Conservation (phyloP, 345 rosid genomes). For the Pugionium dolabratum region DNA sequence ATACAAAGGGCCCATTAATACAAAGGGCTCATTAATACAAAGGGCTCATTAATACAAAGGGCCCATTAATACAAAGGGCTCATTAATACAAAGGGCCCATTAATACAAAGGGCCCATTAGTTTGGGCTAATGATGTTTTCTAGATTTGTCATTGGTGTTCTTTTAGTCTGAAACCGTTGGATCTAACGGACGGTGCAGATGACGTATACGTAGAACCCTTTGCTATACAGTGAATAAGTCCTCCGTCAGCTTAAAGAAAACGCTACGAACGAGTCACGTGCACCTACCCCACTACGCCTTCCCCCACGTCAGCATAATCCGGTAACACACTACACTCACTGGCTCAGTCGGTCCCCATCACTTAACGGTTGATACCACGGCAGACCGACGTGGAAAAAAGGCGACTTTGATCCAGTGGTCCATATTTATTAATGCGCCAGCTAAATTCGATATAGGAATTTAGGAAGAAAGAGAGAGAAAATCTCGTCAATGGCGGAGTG, state of each 20-base stretch:
- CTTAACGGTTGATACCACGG: constrained; percentile 37
- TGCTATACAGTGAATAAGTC: not conserved
- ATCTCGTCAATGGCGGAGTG: constrained; percentile 30
- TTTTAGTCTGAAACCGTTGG: not conserved
- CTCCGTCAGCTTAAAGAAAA: not conserved
- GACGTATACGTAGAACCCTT: not conserved
- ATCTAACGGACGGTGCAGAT: constrained; percentile 4
- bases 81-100: not conserved
- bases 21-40: too few species aligned
- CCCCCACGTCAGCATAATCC: constrained; percentile 39
- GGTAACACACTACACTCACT: constrained; percentile 49
- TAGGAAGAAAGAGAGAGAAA: not conserved
- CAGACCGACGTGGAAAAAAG: constrained; percentile 14
- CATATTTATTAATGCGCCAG: not conserved
- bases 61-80: not conserved
- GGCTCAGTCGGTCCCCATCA: constrained; percentile 45
- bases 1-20: too few species aligned
- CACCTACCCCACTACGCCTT: constrained; percentile 42
- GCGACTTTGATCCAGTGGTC: constrained; percentile 41
- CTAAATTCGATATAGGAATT: constrained; percentile 8
- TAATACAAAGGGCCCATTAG: not conserved
- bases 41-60: too few species aligned
- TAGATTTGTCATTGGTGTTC: not conserved
- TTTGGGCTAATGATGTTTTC: not conserved
- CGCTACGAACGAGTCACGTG: constrained; percentile 43